Conservation (phyloP, 1,284 basidiomycete species). For the Amylostereum areolatum region DNA sequence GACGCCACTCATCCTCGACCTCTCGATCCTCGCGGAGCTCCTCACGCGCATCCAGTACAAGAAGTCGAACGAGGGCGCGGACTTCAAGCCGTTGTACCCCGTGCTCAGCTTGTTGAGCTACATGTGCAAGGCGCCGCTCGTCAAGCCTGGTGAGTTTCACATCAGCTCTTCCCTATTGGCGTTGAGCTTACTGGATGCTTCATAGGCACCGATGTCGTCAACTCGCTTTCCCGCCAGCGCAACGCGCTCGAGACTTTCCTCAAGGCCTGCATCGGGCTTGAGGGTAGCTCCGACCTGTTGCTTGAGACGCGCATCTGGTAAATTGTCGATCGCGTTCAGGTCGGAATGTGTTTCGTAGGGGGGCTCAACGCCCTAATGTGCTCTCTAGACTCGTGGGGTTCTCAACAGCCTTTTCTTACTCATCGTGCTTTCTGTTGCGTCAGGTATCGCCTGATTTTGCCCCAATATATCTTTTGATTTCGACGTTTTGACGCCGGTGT, state of each 20-base stretch:
- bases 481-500: too few species aligned
- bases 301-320: constrained; percentile 88
- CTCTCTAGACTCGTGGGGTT: too few species aligned
- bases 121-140: constrained; percentile 97
- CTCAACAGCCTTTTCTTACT: too few species aligned
- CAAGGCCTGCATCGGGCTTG: constrained; percentile 87
- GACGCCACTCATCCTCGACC: constrained; percentile 92
- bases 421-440: too few species aligned
- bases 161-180: constrained; percentile 1
- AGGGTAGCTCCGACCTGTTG: constrained; percentile 77
- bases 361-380: too few species aligned
- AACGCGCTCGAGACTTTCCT: constrained; percentile 92
- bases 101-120: constrained; percentile 88
- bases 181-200: background rate
- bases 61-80: constrained; percentile 35
- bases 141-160: constrained; percentile 75
- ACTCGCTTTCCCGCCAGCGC: constrained; percentile 91
- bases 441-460: too few species aligned
- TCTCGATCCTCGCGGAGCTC: constrained; percentile 91
- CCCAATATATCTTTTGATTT: too few species aligned
- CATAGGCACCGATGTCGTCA: constrained; percentile 82
- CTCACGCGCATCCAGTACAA: constrained; percentile 92
- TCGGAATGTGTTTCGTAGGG: too few species aligned
- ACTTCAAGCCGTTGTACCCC: constrained; percentile 80
- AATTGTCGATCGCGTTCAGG: constrained; percentile 14